Conservation (phyloP, 2,329 filamentous ascomycete species). For the Colletotrichum shisoi region DNA sequence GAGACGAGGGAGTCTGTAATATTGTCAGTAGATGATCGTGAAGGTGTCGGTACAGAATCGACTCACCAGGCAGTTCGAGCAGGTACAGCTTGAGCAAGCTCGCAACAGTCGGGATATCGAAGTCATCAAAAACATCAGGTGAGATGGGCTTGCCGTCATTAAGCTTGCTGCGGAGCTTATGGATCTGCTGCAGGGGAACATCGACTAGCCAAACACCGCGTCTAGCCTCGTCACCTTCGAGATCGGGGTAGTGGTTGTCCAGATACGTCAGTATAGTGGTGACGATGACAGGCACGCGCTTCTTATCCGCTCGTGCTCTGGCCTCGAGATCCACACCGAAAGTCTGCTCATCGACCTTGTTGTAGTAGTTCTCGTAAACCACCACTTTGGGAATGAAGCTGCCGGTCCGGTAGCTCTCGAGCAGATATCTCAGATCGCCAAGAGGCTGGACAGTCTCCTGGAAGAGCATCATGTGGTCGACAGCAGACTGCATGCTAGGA, state of each 20-base stretch:
- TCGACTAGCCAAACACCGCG: constrained; percentile 94
- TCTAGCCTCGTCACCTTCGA: constrained; percentile 93
- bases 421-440: constrained; percentile 87
- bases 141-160: constrained; percentile 87
- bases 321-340: constrained; percentile 99
- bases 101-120: constrained; percentile 92
- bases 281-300: constrained; percentile 90
- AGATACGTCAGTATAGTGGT: constrained; percentile 94
- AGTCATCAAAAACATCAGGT: constrained; percentile 80
- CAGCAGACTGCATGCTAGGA: constrained; percentile 90
- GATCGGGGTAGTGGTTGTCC: constrained; percentile 94
- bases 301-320: constrained; percentile 88
- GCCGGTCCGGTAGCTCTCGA: constrained; percentile 97
- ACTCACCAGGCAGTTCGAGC: constrained; percentile 87
- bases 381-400: constrained; percentile 89
- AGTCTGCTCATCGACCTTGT: constrained; percentile 95
- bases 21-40: constrained; percentile 43
- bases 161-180: constrained; percentile 80
- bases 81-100: constrained; percentile 93
- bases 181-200: constrained; percentile 83
- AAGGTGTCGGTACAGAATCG: constrained; percentile 33
- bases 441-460: constrained; percentile 97
- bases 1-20: constrained; percentile 90
- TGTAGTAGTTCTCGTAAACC: constrained; percentile 99
- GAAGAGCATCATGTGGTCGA: constrained; percentile 99